phyloP scores from a whole-genome alignment of 805 yeast species.

The Schwanniomyces vanrijiae region DNA sequence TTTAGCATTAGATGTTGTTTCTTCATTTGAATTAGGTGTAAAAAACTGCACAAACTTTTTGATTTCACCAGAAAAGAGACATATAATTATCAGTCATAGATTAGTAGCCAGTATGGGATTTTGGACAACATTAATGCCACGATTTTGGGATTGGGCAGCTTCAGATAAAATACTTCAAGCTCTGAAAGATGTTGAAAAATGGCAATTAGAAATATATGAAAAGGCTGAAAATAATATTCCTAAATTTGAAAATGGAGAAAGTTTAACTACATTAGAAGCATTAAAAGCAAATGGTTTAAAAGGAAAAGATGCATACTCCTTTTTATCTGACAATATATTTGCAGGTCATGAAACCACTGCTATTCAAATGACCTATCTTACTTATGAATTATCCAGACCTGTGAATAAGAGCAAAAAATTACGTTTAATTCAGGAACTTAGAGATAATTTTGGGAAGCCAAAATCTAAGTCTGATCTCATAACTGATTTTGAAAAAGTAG shows the following conservation, averaged over 20 bases:
- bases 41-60: conserved; percentile 47
- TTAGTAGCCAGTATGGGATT: conserved; percentile 60
- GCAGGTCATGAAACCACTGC: conserved; percentile 82
- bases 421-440: conserved; percentile 47
- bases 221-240: conserved; percentile 35
- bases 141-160: conserved; percentile 51
- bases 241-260: conserved; percentile 12
- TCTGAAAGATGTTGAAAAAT: conserved; percentile 38
- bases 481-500: conserved; percentile 43
- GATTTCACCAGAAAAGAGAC: conserved; percentile 34
- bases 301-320: conserved; percentile 37
- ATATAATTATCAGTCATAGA: conserved; percentile 43
- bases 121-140: conserved; percentile 63
- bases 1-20: conserved; percentile 70
- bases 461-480: conserved; percentile 16
- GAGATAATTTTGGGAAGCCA: conserved; percentile 30
- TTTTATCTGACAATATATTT: conserved; percentile 60
- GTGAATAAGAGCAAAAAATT: conserved; percentile 45
- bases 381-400: conserved; percentile 59
- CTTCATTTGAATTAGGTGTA: conserved; percentile 58
- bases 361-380: conserved; percentile 56
- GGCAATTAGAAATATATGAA: conserved; percentile 42
- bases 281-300: conserved; percentile 30
- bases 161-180: conserved; percentile 37
- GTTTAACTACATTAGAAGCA: conserved; percentile 33